Base-by-base conservation (phyloP, 2,329 filamentous ascomycete genomes). In the Purpureocillium takamizusanense region DNA sequence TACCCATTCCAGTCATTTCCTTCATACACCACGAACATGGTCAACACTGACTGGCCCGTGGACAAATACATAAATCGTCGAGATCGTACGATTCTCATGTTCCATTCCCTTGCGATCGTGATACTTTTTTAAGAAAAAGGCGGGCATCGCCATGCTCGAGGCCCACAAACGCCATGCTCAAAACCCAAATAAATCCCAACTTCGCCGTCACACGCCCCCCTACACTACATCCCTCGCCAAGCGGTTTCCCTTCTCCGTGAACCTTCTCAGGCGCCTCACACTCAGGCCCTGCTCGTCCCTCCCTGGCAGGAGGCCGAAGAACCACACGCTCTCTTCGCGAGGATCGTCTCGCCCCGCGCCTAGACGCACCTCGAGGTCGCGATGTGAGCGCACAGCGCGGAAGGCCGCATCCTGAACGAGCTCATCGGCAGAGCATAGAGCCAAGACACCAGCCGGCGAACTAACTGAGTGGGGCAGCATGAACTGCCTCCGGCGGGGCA, bases 391-490 rank as follows among this genome's bases (percentile, higher is more conserved):
- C 3, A 82, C 76, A 29, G 79, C 74, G 36, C 78, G 72, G 55
- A 95, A 90, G 0, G 83, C 75, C 9, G 78, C 70, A 52, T 95
- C 88, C 5, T 74, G 68, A 2, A 86, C 66, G 14, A 94, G 66
- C 17, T 82, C 81, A 32, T 80, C 81, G 48, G 81, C 80, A 42
- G 85, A 78, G 31, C 90, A 68, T 55, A 90, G 89, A 52, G 78
- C 82, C 48, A 94, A 73, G 16, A 89, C 69, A 55, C 89, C 86
- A 1, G 84, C 83, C 14, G 94, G 69, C 34, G 75, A 86, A 43
- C 72, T 75, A 31, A 85, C 78, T 5, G 72, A 70, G 54, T 94
- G 87, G 0, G 87, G 86, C 2, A 94, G 72, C 31, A 80, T 67
- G 47, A 80, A 76, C 30, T 70, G 66, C 31, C 67, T 62, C 12